Evolutionary conservation across 495 filamentous ascomycete genomes (phyloP).

Genomic region (Daldinia grandis): DNA sequence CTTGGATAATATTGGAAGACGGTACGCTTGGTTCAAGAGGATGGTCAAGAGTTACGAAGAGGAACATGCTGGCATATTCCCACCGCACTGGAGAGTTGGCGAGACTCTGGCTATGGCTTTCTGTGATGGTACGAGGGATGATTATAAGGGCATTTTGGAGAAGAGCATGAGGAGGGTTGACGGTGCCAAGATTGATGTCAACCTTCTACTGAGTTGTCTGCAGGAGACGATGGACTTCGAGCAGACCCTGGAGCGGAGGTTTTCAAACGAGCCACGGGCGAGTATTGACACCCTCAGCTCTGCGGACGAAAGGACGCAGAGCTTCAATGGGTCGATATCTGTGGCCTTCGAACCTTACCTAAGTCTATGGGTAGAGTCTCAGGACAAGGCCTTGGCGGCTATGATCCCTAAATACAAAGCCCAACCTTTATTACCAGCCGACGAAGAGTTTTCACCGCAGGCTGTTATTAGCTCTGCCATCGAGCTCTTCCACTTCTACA

Average conservation of each 20-base stretch:
- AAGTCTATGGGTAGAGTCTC: conserved; percentile 95
- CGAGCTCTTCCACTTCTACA: conserved; percentile 96
- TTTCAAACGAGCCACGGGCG: conserved; percentile 77
- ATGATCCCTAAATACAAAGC: conserved; percentile 90
- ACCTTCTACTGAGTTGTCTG: conserved; percentile 86
- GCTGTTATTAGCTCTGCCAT: conserved; percentile 93
- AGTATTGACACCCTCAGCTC: conserved; percentile 93
- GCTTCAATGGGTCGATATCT: conserved; percentile 91
- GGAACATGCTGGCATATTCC: conserved; percentile 90
- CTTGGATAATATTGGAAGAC: conserved; percentile 92
- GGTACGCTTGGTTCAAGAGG: conserved; percentile 95
- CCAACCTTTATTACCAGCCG: conserved; percentile 78
- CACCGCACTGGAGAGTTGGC: conserved; percentile 85
- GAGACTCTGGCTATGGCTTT: conserved; percentile 92
- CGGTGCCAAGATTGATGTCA: conserved; percentile 87
- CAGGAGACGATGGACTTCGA: conserved; percentile 99
- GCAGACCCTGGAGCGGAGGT: conserved; percentile 85
- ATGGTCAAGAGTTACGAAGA: conserved; percentile 97
- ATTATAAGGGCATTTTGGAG: conserved; percentile 92
- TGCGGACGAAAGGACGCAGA: conserved; percentile 75
- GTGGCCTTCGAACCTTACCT: conserved; percentile 98
- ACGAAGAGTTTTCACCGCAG: conserved; percentile 92
- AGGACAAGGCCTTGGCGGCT: conserved; percentile 85
- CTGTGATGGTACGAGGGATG: conserved; percentile 93
- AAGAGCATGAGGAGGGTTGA: conserved; percentile 80